Evolutionary conservation across 306 rosid species (phyloP), one percentile per base, ranked within the genome.

Genomic region (Medicago lupulina): DNA sequence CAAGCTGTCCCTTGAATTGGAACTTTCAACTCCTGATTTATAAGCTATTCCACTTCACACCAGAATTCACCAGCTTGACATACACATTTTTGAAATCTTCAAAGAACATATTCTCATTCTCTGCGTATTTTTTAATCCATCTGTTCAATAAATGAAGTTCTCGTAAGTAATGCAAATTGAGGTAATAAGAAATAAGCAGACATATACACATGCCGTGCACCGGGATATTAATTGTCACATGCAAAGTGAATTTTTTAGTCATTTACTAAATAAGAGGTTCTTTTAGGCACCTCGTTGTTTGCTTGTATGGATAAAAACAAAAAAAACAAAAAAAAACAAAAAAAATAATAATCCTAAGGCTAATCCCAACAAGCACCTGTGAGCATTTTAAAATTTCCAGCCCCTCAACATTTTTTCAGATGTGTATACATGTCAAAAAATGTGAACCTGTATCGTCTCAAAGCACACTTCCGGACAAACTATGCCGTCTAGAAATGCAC

Each of bases 21-120:
- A 77, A 63, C 41, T 15, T 49, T 76, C 64, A 74, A 77, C 31
- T 44, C 61, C 17, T 64, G 46, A 65, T 54, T 75, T 82, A 90
- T 55, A 70, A 61, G 80, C 80, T 83, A 80, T 64, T 89, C 99
- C 99, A 92, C 79, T 78, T 88, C 31, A 84, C 99, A 66, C 98
- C 98, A 71, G 90, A 81, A 83, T 90, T 90, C 86, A 92, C 99
- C 83, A 96, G 85, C 86, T 96, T 96, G 82, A 78, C 75, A 68
- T 92, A 90, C 36, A 96, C 98, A 71, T 83, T 87, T 78, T 84
- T 81, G 79, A 96, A 96, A 86, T 92, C 97, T 85, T 87, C 87
- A 60, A 90, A 92, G 96, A 96, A 96, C 62, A 46, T 66, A 46
- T 76, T 83, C 91, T 92, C 91, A 79, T 85, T 72, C 46, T 84